Conservation (phyloP, 495 filamentous ascomycete species). For the Penicillium goetzii region DNA sequence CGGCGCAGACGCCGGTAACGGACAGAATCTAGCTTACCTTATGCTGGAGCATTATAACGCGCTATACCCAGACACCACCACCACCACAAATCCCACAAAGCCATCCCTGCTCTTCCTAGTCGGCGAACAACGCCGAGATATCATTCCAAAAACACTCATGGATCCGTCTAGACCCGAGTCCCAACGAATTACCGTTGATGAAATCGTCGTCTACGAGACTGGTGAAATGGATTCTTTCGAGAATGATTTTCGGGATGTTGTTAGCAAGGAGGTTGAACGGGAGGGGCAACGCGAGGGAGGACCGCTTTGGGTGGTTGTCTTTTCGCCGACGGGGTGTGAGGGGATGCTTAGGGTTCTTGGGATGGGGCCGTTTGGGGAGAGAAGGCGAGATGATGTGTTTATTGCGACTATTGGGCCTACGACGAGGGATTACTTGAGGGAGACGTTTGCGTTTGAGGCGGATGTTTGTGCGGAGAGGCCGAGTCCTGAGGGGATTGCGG, state of each 20-base stretch:
- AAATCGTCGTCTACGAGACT: slow-evolving; percentile 85
- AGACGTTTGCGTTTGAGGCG: slow-evolving; percentile 69
- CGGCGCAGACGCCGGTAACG: slow-evolving; percentile 81
- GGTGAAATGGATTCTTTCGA: slow-evolving; percentile 76
- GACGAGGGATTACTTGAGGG: slow-evolving; percentile 73
- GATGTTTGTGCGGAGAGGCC: slow-evolving; percentile 84
- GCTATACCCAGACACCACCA: neutral
- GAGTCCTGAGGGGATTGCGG: slow-evolving; percentile 79
- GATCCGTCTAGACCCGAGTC: slow-evolving; percentile 42
- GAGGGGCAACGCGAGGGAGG: slow-evolving; percentile 7
- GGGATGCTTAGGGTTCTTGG: slow-evolving; percentile 73
- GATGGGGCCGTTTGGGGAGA: slow-evolving; percentile 21
- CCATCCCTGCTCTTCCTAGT: slow-evolving; percentile 81
- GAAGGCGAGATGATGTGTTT: slow-evolving; percentile 45
- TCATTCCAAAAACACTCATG: slow-evolving; percentile 82
- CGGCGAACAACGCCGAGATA: slow-evolving; percentile 82
- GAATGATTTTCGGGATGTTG: slow-evolving; percentile 56
- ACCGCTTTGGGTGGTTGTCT: slow-evolving; percentile 83
- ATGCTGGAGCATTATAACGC: slow-evolving; percentile 74
- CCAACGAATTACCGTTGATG: slow-evolving; percentile 65
- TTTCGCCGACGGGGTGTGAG: slow-evolving; percentile 87
- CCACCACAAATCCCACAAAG: slow-evolving; percentile 19
- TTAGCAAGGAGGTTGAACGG: slow-evolving; percentile 16
- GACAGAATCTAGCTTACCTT: slow-evolving; percentile 72
- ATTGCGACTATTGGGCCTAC: slow-evolving; percentile 94